Percentiles rank a stretch among this genome's conserved stretches.
Conservation (phyloP, 352 stramenopile species). For the Phytophthora macrochlamydospora region DNA sequence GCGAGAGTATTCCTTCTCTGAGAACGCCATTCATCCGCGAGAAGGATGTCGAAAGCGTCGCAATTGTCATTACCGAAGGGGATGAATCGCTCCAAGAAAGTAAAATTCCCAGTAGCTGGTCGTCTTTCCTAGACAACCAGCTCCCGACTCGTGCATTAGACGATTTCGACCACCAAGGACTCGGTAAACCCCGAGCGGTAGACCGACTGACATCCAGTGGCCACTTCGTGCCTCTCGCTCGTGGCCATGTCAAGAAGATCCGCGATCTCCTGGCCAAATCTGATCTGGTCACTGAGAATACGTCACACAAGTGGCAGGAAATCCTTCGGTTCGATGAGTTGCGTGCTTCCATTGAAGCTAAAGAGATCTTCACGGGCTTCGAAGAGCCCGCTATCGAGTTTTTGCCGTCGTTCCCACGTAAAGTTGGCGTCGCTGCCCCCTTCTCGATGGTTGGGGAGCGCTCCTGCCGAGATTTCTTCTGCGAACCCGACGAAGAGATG, state of each 20-base stretch:
- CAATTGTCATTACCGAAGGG: conserved; percentile 35
- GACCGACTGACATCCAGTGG: conserved; percentile 24
- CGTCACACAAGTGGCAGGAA: conserved; percentile 72
- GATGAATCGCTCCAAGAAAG: conserved; percentile 2
- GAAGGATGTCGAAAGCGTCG: conserved; percentile 15
- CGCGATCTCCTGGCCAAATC: conserved; percentile 67
- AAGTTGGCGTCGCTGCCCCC: conserved; percentile 54
- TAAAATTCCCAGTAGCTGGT: conserved; percentile 33
- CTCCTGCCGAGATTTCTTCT: conserved; percentile 61
- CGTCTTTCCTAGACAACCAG: conserved; percentile 57
- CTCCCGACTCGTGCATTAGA: conserved; percentile 27
- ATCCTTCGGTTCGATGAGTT: conserved; percentile 78
- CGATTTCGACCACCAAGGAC: conserved; percentile 4
- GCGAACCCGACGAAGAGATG: conserved; percentile 40
- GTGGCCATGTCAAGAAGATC: conserved; percentile 63
- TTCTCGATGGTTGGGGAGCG: conserved; percentile 76
- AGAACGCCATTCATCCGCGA: conserved; percentile 14
- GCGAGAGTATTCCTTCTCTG: background rate
- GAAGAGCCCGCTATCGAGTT: conserved; percentile 81
- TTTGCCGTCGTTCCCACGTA: conserved; percentile 73
- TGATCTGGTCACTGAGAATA: conserved; percentile 62
- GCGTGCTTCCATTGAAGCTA: conserved; percentile 68
- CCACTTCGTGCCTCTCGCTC: conserved; percentile 24
- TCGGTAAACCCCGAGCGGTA: conserved; percentile 23
- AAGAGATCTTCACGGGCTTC: conserved; percentile 88